These are phyloP conservation scores for Fusarium floridanum DNA, from an alignment of 2,329 filamentous ascomycete genomes.

Conservation along the genomic window DNA sequence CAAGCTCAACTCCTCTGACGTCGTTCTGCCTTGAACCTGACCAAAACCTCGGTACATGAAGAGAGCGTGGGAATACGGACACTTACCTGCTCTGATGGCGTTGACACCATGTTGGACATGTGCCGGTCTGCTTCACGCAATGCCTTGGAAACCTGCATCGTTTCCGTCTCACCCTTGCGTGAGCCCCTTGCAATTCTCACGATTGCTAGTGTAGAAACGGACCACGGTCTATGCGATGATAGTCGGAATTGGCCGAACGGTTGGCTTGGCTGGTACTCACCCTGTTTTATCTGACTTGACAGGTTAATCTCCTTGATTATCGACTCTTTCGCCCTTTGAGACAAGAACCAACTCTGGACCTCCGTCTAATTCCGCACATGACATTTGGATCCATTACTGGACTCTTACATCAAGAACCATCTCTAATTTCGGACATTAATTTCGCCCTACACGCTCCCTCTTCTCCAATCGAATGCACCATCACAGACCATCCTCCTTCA, in stretches of 20 bases:
- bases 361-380: not conserved
- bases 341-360: not conserved
- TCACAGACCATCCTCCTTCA: slow-evolving; percentile 17
- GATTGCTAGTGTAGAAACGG: slow-evolving; percentile 10
- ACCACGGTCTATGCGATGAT: not conserved
- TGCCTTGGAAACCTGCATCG: slow-evolving; percentile 32
- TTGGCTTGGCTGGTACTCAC: slow-evolving; percentile 23
- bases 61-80: slow-evolving; percentile 18
- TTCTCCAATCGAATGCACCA: not conserved
- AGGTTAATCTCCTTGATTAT: not conserved
- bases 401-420: not conserved
- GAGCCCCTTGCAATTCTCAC: slow-evolving; percentile 26
- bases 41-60: slow-evolving; percentile 3
- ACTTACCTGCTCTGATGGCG: slow-evolving; percentile 30
- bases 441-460: slow-evolving; percentile 1
- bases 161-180: slow-evolving; percentile 10
- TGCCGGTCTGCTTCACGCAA: slow-evolving; percentile 12
- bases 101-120: slow-evolving; percentile 16
- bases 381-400: not conserved
- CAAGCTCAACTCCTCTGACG: slow-evolving; percentile 21
- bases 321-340: not conserved
- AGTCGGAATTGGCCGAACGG: slow-evolving; percentile 28
- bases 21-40: not conserved
- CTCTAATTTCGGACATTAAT: slow-evolving; percentile 23
- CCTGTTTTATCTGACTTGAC: slow-evolving; percentile 4